Percentiles rank a stretch among this genome's conserved stretches.
Conservation (phyloP, 2,329 filamentous ascomycete species). For the Fusarium keratoplasticum region DNA sequence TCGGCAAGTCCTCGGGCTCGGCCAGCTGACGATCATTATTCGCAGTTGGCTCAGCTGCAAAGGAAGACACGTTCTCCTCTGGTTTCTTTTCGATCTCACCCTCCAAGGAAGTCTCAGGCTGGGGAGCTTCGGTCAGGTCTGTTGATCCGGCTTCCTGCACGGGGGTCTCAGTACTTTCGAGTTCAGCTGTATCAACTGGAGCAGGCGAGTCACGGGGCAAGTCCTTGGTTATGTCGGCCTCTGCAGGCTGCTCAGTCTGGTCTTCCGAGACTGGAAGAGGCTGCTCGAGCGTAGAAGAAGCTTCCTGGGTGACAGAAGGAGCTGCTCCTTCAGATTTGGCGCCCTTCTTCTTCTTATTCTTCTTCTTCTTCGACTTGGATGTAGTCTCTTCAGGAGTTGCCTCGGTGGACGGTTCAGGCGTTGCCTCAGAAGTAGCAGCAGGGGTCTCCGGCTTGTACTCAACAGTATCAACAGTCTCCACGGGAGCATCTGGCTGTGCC, state of each 20-base stretch:
- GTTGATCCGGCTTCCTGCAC: background rate
- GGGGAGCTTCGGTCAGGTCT: background rate
- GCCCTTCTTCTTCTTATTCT: constrained; percentile 46
- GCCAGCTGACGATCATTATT: background rate
- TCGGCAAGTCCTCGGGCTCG: constrained; percentile 8
- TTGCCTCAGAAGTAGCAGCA: constrained; percentile 7
- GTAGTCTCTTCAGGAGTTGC: constrained; percentile 15
- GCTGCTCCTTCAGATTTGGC: constrained; percentile 23
- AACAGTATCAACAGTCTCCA: background rate
- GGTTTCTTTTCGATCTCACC: background rate
- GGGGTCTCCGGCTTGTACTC: constrained; percentile 13
- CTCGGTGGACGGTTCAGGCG: constrained; percentile 9
- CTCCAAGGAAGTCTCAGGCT: background rate
- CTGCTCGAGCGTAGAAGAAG: constrained; percentile 5
- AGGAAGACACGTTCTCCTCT: background rate
- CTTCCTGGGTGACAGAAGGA: constrained; percentile 17
- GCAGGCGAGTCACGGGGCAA: background rate
- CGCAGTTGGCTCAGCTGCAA: background rate
- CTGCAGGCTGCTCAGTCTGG: constrained; percentile 1
- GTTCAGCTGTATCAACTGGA: background rate
- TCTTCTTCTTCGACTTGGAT: constrained; percentile 42
- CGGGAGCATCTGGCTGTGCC: constrained; percentile 15
- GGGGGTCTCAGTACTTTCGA: background rate
- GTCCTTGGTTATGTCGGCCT: background rate
- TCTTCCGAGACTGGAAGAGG: background rate